These are phyloP conservation scores for Sonneratia caseolaris DNA, from an alignment of 345 rosid genomes.

Conservation along the genomic window DNA sequence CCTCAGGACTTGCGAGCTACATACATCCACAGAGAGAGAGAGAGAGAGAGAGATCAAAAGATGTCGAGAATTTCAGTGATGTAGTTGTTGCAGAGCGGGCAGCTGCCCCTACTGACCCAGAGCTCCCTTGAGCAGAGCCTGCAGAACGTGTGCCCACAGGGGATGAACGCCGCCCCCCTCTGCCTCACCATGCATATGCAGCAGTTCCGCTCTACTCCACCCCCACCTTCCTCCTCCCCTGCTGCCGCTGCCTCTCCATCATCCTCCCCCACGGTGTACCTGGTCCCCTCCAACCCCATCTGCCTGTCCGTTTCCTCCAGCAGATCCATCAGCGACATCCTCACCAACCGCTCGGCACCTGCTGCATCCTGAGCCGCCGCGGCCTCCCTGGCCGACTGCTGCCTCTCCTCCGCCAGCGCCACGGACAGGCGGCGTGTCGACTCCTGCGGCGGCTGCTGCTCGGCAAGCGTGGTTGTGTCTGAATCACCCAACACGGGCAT, in stretches of 20 bases:
- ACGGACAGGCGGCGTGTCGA: constrained; percentile 27
- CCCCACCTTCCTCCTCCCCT: constrained; percentile 6
- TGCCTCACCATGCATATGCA: constrained; percentile 82
- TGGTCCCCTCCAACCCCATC: constrained; percentile 53
- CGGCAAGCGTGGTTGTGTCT: constrained; percentile 15
- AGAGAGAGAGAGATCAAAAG: constrained; percentile 22
- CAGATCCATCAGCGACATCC: constrained; percentile 85
- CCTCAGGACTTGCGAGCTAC: too few species aligned
- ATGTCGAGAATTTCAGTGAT: constrained; percentile 80
- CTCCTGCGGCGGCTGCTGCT: constrained; percentile 21
- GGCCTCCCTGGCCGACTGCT: constrained; percentile 64
- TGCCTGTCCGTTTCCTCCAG: constrained; percentile 72
- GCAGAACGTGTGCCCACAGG: constrained; percentile 91
- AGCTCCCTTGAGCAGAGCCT: constrained; percentile 92
- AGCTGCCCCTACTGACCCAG: constrained; percentile 72
- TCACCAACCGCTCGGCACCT: constrained; percentile 28
- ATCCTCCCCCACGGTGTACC: constrained; percentile 29
- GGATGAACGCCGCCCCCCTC: constrained; percentile 76
- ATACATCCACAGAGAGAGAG: too few species aligned
- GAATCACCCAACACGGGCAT: background rate
- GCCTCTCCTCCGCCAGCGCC: constrained; percentile 52
- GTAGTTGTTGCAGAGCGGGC: constrained; percentile 77
- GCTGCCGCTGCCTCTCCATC: constrained; percentile 24
- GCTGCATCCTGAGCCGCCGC: constrained; percentile 12
- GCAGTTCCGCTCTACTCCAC: constrained; percentile 36